Conservation (phyloP, 352 stramenopile genomes). For the Phytophthora melonis region DNA sequence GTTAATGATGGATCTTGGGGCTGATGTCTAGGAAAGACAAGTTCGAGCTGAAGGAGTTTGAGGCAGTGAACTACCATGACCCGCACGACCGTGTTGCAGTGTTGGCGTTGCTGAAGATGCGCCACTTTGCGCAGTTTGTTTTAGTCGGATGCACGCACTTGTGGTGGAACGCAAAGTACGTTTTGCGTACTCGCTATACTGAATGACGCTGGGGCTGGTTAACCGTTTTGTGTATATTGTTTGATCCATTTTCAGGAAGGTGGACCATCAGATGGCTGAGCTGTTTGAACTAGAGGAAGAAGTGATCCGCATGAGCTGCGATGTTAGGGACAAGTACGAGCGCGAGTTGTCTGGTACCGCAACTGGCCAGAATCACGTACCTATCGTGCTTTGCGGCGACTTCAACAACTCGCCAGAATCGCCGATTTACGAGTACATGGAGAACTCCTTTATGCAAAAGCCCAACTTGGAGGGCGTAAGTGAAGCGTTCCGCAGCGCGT, state of each 20-base stretch:
- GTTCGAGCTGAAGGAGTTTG: slow-evolving; percentile 87
- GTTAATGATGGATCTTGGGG: too few species aligned
- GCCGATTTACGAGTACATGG: slow-evolving; percentile 89
- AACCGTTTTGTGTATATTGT: neutral
- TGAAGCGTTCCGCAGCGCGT: slow-evolving; percentile 80
- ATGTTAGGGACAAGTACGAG: slow-evolving; percentile 87
- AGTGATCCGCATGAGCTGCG: slow-evolving; percentile 80
- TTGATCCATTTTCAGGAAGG: slow-evolving; percentile 55
- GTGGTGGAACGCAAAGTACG: slow-evolving; percentile 90
- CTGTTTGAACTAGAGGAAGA: slow-evolving; percentile 87
- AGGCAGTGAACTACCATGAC: slow-evolving; percentile 89
- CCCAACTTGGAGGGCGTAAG: slow-evolving; percentile 77
- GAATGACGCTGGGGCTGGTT: neutral
- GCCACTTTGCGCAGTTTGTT: slow-evolving; percentile 82
- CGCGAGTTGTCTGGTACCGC: slow-evolving; percentile 59
- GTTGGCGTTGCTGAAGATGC: slow-evolving; percentile 86
- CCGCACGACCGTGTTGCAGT: slow-evolving; percentile 88
- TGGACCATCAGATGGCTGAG: slow-evolving; percentile 90
- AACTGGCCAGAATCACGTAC: slow-evolving; percentile 63
- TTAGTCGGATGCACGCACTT: slow-evolving; percentile 86
- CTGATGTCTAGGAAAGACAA: slow-evolving; percentile 70
- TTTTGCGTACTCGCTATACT: neutral
- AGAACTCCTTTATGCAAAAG: slow-evolving; percentile 89
- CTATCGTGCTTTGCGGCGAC: slow-evolving; percentile 86
- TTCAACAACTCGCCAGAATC: slow-evolving; percentile 91